Conservation (phyloP, 495 filamentous ascomycete genomes). For the Oleoguttula mirabilis region DNA sequence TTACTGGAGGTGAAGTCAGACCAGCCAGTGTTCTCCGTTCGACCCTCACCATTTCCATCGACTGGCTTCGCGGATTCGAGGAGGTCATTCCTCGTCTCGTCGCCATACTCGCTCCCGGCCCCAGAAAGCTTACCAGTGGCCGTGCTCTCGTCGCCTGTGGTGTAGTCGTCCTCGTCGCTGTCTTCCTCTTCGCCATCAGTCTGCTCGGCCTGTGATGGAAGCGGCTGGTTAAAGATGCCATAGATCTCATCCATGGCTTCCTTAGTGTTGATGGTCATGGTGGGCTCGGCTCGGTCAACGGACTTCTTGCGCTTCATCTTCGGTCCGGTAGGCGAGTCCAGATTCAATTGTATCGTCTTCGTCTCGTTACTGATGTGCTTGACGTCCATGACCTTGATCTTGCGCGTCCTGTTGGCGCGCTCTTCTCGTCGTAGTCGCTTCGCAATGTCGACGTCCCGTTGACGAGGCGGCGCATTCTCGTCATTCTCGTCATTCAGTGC, state of each 20-base stretch:
- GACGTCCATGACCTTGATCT: slow-evolving; percentile 64
- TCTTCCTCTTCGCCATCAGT: slow-evolving; percentile 38
- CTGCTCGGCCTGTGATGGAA: slow-evolving; percentile 40
- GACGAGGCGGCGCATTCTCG: slow-evolving; percentile 28
- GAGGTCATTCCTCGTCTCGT: slow-evolving; percentile 45
- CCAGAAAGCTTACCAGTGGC: slow-evolving; percentile 54
- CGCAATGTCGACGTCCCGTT: slow-evolving; percentile 22
- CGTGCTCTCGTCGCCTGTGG: slow-evolving; percentile 73
- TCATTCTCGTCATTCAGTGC: slow-evolving; percentile 26
- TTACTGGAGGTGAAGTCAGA: slow-evolving; percentile 70
- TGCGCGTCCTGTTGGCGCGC: slow-evolving; percentile 37
- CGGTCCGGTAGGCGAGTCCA: slow-evolving; percentile 69
- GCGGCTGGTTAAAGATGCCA: slow-evolving; percentile 85
- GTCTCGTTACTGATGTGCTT: slow-evolving; percentile 32
- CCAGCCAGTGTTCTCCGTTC: slow-evolving; percentile 49
- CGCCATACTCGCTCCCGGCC: slow-evolving; percentile 48
- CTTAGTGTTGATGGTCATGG: slow-evolving; percentile 92
- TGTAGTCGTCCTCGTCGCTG: slow-evolving; percentile 56
- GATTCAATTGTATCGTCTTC: slow-evolving; percentile 69
- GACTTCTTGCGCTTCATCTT: slow-evolving; percentile 66
- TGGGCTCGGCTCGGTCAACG: slow-evolving; percentile 51
- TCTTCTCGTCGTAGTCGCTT: slow-evolving; percentile 30
- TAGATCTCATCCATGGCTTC: slow-evolving; percentile 96
- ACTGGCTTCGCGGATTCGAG: slow-evolving; percentile 32
- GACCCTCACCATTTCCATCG: slow-evolving; percentile 31